These are phyloP conservation scores for Omphalea diandra DNA, from an alignment of 441 rosid genomes.

Conservation along the genomic window DNA sequence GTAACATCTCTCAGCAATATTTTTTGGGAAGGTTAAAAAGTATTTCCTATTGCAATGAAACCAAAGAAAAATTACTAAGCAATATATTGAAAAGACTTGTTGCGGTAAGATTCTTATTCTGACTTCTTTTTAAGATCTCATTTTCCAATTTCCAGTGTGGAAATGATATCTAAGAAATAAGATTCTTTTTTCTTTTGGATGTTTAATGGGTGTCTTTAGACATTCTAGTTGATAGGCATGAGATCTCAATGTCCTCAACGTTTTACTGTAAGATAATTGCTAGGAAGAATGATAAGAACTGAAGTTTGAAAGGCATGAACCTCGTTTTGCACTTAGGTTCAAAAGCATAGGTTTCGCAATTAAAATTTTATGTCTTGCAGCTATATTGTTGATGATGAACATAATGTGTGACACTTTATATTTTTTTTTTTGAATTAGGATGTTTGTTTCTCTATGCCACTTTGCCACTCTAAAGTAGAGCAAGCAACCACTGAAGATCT, in stretches of 20 bases:
- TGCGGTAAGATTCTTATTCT: no score
- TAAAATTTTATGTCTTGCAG: slow-evolving; percentile 1
- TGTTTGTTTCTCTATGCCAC: slow-evolving; percentile 90
- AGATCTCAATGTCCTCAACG: slow-evolving; percentile 5
- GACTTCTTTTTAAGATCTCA: no score
- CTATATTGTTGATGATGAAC: neutral
- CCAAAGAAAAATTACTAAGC: no score
- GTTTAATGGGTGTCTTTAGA: no score
- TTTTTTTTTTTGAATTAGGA: slow-evolving; percentile 43
- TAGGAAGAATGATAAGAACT: neutral
- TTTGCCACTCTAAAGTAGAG: slow-evolving; percentile 82
- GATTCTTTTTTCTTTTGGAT: no score
- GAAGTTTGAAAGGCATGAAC: neutral
- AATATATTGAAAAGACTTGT: no score
- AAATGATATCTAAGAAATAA: neutral
- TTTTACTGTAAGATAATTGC: neutral
- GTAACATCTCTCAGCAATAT: no score
- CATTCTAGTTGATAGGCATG: neutral
- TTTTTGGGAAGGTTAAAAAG: no score
- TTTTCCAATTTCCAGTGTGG: neutral
- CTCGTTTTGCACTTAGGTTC: neutral
- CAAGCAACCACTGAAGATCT: slow-evolving; percentile 79
- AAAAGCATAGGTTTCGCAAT: neutral
- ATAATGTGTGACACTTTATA: slow-evolving; percentile 20
- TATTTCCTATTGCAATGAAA: no score